phyloP scores from a whole-genome alignment of 228 moss, liverwort and hornwort species.

The Sphagnum magellanicum region DNA sequence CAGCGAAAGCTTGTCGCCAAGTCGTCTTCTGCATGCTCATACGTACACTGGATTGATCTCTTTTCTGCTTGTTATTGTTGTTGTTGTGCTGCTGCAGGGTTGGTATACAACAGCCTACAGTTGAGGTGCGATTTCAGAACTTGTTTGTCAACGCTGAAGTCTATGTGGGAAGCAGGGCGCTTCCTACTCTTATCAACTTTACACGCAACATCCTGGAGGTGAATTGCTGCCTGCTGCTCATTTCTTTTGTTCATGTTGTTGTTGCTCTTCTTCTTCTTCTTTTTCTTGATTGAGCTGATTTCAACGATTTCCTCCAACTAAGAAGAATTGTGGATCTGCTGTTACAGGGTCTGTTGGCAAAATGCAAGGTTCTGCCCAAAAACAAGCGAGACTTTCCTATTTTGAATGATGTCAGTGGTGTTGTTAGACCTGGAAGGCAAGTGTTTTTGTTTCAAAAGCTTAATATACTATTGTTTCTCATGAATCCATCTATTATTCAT shows the following conservation, averaged over 20 bases:
- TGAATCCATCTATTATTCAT: too few species aligned
- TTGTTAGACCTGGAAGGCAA: conserved; percentile 65
- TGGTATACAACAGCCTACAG: conserved; percentile 48
- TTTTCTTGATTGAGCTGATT: too few species aligned
- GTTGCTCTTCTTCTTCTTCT: too few species aligned
- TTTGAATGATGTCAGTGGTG: conserved; percentile 64
- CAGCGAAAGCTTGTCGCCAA: too few species aligned
- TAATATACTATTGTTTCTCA: too few species aligned
- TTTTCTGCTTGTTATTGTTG: too few species aligned
- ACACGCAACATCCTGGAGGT: conserved; percentile 60
- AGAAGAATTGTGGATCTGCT: not conserved
- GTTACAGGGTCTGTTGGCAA: conserved; percentile 31
- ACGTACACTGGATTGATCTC: too few species aligned
- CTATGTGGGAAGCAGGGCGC: conserved; percentile 54
- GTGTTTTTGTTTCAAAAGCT: too few species aligned
- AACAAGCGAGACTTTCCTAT: conserved; percentile 78
- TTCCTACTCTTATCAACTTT: conserved; percentile 63
- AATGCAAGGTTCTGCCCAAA: conserved; percentile 33
- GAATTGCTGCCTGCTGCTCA: not conserved
- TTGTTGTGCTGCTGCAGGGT: conserved; percentile 26
- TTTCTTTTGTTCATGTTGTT: not conserved
- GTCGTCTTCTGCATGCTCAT: too few species aligned
- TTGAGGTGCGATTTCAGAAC: conserved; percentile 76
- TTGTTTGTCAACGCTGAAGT: conserved; percentile 60
- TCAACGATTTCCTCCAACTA: too few species aligned